These are phyloP conservation scores for Glycyrrhiza uralensis DNA, from an alignment of 306 rosid species.

Conservation along the genomic window DNA sequence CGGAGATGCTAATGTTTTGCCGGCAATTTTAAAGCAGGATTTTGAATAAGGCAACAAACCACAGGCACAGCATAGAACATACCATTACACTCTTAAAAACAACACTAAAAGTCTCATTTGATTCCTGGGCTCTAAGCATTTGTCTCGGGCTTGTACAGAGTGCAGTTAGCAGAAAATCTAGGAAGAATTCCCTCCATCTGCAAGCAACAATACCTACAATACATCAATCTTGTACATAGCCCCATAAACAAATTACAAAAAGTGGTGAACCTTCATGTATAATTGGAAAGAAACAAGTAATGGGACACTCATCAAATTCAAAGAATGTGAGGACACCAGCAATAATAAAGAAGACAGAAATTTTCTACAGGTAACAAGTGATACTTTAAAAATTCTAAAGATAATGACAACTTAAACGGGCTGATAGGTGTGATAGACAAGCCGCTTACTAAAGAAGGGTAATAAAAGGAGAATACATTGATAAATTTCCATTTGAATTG, in stretches of 20 bases:
- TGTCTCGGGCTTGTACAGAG: not conserved
- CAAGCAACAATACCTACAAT: conserved; percentile 16
- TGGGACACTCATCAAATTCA: not conserved
- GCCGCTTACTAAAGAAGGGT: not conserved
- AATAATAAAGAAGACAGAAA: conserved; percentile 1
- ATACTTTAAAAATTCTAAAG: not conserved
- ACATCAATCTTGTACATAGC: not conserved
- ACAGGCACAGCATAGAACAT: not conserved
- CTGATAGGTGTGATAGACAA: not conserved
- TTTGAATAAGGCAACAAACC: conserved; percentile 20
- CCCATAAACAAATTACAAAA: conserved; percentile 6
- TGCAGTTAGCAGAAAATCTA: conserved; percentile 3
- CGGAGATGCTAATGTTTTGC: not conserved
- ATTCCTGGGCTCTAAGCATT: conserved; percentile 11
- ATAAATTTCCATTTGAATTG: not conserved
- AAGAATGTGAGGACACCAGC: not conserved
- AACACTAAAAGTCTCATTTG: not conserved
- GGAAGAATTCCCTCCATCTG: conserved; percentile 15
- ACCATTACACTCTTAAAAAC: conserved; percentile 8
- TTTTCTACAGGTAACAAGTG: not conserved
- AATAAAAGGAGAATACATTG: not conserved
- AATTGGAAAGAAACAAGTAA: not conserved
- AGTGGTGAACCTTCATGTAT: not conserved
- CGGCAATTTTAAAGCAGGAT: conserved; percentile 19
- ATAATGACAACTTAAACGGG: not conserved